Base-by-base conservation (phyloP, 2,329 filamentous ascomycete genomes). In the Camillea tinctor region DNA sequence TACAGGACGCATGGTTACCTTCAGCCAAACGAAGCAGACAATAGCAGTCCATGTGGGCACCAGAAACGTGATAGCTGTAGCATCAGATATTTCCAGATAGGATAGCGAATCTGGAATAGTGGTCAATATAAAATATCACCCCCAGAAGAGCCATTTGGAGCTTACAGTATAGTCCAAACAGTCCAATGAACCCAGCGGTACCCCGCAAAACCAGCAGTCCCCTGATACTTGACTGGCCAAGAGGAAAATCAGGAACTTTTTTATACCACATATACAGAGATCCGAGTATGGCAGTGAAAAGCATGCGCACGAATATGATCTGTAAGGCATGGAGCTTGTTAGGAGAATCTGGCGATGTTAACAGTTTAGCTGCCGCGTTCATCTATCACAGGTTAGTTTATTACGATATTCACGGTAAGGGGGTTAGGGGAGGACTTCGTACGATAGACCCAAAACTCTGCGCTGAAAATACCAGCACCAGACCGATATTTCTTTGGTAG, bases 11-110 rank as follows among this genome's bases (percentile, higher is more conserved):
- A 5, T 23, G 64, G 68, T 58, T 60, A 73, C 72, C 58, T 57
- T 66, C 7, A 74, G 58, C 62, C 67, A 51, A 81, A 91, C 72
- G 85, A 92, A 66, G 80, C 87, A 83, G 82, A 93, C 73, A 81
- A 78, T 73, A 1, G 77, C 89, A 7, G 89, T 87, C 9, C 92
- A 79, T 7, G 88, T 88, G 0, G 91, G 91, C 0, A 89, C 84
- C 2, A 95, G 80, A 72, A 94, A 95, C 6, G 89, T 92, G 36
- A 95, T 87, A 22, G 93, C 90, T 0, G 89, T 92, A 1, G 91
- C 89, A 70, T 95, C 91, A 1, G 90, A 87, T 1, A 95, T 81
- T 1, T 90, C 88, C 0, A 95, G 82, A 64, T 92, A 93, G 22
- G 89, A 80, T 0, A 79, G 71, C 0, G 76, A 76, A 30, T 80